Conservation (phyloP, 2,329 filamentous ascomycete genomes). For the Colletotrichum sublineola region DNA sequence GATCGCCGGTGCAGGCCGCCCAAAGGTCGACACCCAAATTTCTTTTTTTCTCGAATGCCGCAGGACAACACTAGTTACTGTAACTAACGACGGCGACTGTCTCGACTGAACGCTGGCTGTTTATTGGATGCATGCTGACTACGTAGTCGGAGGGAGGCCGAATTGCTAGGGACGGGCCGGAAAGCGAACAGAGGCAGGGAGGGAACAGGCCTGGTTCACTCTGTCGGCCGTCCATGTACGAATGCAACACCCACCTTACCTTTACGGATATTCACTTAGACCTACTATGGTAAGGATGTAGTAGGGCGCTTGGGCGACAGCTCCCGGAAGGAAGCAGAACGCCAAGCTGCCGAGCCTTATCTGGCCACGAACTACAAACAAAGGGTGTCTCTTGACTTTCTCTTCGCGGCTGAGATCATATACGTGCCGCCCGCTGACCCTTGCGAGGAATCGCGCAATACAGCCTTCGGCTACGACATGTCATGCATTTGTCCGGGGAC, state of each 20-base stretch:
- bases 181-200: slow-evolving; percentile 42
- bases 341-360: neutral
- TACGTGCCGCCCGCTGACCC: neutral
- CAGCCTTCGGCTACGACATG: slow-evolving; percentile 16
- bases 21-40: slow-evolving; percentile 1
- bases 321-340: neutral
- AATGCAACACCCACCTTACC: neutral
- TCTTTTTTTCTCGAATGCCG: slow-evolving; percentile 9
- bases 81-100: neutral
- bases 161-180: slow-evolving; percentile 43
- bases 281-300: slow-evolving; percentile 3
- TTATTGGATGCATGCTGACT: slow-evolving; percentile 19
- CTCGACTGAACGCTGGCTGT: neutral
- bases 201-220: slow-evolving; percentile 35
- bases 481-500: slow-evolving; percentile 1
- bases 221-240: neutral
- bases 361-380: neutral
- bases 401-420: neutral
- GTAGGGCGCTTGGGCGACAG: slow-evolving; percentile 14
- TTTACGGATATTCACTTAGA: no score
- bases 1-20: slow-evolving; percentile 26
- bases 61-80: neutral
- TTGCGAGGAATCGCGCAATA: slow-evolving; percentile 3
- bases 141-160: neutral
- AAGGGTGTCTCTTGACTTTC: neutral